Conservation (phyloP, 768 basidiomycete genomes). For the Neoboletus magnificus region DNA sequence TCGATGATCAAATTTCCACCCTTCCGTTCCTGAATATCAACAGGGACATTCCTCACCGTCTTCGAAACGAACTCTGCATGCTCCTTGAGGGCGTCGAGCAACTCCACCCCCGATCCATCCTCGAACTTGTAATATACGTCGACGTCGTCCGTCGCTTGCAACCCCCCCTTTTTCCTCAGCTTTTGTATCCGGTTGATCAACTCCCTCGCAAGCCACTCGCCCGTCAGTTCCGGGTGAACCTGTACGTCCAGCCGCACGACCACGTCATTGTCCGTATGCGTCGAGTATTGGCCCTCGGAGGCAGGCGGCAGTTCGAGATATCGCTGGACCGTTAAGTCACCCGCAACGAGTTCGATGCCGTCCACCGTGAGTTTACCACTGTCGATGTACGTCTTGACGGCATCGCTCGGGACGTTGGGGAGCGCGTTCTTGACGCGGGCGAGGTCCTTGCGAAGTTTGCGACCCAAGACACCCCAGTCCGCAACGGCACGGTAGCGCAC, state of each 20-base stretch:
- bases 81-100: conserved; percentile 60
- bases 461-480: conserved; percentile 93
- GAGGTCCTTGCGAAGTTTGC: conserved; percentile 90
- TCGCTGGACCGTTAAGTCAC: conserved; percentile 89
- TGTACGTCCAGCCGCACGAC: conserved; percentile 90
- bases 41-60: conserved; percentile 71
- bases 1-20: conserved; percentile 59
- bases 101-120: conserved; percentile 59
- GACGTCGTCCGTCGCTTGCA: conserved; percentile 94
- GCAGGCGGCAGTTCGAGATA: conserved; percentile 77
- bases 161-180: conserved; percentile 90
- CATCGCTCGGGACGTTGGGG: conserved; percentile 76
- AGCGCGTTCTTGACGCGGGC: conserved; percentile 85
- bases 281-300: conserved; percentile 63
- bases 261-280: conserved; percentile 91
- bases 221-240: conserved; percentile 79
- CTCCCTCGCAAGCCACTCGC: conserved; percentile 87
- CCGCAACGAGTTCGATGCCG: conserved; percentile 83
- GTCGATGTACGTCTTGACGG: conserved; percentile 70
- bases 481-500: conserved; percentile 89
- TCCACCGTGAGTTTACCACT: conserved; percentile 80
- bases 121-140: conserved; percentile 83
- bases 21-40: conserved; percentile 52
- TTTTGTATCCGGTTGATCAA: conserved; percentile 92
- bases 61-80: conserved; percentile 68